Evolutionary conservation across 176 grass and related monocot genomes (phyloP).

Genomic region (Stipa capillata): DNA sequence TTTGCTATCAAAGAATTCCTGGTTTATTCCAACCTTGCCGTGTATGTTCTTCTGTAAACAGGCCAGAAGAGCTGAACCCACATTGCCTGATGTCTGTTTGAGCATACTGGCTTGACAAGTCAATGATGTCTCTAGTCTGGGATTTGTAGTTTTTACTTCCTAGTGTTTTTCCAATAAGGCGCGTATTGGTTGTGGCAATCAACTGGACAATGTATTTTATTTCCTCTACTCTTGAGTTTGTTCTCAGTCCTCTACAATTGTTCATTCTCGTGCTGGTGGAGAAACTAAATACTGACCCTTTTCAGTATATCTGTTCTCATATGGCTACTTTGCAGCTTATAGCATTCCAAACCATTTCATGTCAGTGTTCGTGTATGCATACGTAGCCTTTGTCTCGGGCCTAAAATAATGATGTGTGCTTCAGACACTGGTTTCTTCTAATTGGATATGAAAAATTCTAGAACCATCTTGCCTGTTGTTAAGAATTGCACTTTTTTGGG

Average conservation of each 20-base stretch:
- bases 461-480: not conserved
- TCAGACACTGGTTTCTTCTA: not conserved
- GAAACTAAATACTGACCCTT: not conserved
- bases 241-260: slow-evolving; percentile 2
- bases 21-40: slow-evolving; percentile 1
- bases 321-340: not conserved
- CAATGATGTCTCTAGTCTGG: slow-evolving; percentile 3
- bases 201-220: slow-evolving; percentile 21
- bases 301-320: not conserved
- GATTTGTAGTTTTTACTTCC: slow-evolving; percentile 22
- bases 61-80: slow-evolving; percentile 37
- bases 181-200: slow-evolving; percentile 26
- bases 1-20: not conserved
- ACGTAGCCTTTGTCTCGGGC: too few species aligned
- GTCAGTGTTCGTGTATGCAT: too few species aligned
- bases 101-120: slow-evolving; percentile 24
- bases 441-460: not conserved
- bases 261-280: not conserved
- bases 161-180: slow-evolving; percentile 35
- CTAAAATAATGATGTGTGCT: too few species aligned
- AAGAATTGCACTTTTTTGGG: not conserved
- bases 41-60: slow-evolving; percentile 8
- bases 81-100: not conserved
- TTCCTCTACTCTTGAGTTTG: not conserved
- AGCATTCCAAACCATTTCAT: too few species aligned